Evolutionary conservation across 2,329 filamentous ascomycete genomes (phyloP).

Genomic region (Talaromyces sp.): DNA sequence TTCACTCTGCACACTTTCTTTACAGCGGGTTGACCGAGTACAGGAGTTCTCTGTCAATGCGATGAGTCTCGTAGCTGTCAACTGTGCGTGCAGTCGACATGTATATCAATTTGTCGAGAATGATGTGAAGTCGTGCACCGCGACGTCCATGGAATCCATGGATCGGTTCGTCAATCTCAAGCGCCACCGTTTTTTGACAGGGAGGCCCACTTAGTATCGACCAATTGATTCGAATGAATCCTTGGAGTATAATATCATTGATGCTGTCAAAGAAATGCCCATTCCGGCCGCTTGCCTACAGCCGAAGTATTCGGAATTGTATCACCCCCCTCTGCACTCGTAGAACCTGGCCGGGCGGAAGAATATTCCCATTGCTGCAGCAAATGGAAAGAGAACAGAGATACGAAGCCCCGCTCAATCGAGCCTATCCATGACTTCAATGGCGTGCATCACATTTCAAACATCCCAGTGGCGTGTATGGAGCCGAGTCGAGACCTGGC

Average conservation of each 20-base stretch:
- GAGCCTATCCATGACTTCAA: neutral
- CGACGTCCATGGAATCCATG: neutral
- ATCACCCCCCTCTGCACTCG: neutral
- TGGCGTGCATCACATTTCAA: neutral
- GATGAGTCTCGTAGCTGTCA: neutral
- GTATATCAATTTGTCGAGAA: neutral
- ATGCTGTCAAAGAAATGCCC: neutral
- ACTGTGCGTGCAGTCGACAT: neutral
- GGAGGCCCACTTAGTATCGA: neutral
- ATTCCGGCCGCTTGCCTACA: neutral
- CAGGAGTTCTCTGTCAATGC: neutral
- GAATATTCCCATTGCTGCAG: neutral
- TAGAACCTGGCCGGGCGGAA: neutral
- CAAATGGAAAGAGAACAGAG: neutral
- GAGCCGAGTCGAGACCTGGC: constrained; percentile 13
- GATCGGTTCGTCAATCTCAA: neutral
- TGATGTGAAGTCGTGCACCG: neutral
- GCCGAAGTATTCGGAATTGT: neutral
- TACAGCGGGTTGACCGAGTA: neutral
- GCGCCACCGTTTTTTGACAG: constrained; percentile 1
- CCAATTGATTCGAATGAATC: neutral
- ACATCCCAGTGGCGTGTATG: constrained; percentile 14
- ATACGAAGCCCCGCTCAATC: neutral
- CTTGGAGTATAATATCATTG: neutral
- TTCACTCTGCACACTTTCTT: neutral